Base-by-base conservation (phyloP, 345 rosid species). In the Lenwebbia sp. region DNA sequence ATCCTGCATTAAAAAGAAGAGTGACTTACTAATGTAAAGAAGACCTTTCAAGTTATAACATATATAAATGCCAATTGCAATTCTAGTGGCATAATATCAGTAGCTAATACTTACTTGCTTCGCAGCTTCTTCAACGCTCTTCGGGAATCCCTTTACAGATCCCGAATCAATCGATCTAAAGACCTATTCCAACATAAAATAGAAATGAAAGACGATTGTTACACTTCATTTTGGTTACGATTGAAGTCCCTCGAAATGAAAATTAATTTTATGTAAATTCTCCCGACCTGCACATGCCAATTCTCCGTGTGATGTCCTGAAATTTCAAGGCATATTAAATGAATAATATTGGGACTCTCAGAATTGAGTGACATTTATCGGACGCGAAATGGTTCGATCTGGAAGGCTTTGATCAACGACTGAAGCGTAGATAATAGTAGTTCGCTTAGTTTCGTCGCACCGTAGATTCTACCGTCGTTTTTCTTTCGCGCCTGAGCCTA, bases 91-190 rank as follows among this genome's bases (percentile, higher is more conserved):
- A 74, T 65, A 1, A 19, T 44, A 28, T 76, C 60, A 40, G 19
- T 25, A 51, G 41, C 56, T 54, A 17, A 49, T 65, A 85, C 87
- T 83, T 89, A 93, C 96, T 94, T 92, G 94, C 60, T 89, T 90
- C 74, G 86, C 82, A 52, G 95, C 95, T 55, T 93, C 91, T 85
- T 89, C 86, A 60, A 87, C 40, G 17, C 86, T 87, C 81, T 94
- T 93, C 13, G 98, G 96, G 75, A 95, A 95, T 78, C 98, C 96
- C 84, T 86, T 89, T 28, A 93, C 96, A 30, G 96, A 92, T 75
- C 98, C 98, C 10, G 98, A 95, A 90, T 95, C 98, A 84, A 94
- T 95, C 58, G 95, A 95, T 60, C 96, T 92, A 85, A 95, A 95
- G 21, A 95, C 87, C 96, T 94, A 85, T 40, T 28, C 82, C 44